Percentiles rank a stretch among this genome's conserved stretches.
Evolutionary conservation across 2,329 filamentous ascomycete species (phyloP).

Genomic region (Arthroderma sp.): DNA sequence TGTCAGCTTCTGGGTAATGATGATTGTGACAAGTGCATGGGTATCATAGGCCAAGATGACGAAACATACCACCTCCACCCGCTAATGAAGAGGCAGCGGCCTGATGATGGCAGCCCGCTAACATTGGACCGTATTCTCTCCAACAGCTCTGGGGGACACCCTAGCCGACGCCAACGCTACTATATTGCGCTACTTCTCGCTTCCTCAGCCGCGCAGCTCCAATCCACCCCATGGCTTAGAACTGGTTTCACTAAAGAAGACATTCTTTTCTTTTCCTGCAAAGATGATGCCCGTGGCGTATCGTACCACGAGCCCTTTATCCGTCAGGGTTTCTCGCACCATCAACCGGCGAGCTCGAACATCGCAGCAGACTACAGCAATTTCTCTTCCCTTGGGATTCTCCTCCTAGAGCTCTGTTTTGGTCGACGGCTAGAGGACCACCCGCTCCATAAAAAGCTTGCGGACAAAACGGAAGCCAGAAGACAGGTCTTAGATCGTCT

Average conservation of each 20-base stretch:
- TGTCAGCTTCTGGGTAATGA: background rate
- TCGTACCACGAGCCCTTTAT: background rate
- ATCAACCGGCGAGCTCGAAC: background rate
- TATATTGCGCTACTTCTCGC: background rate
- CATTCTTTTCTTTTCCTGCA: background rate
- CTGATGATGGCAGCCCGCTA: background rate
- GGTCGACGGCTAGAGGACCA: background rate
- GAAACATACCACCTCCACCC: conserved; percentile 1
- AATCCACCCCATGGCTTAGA: background rate
- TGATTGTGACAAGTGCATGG: background rate
- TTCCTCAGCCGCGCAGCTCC: background rate
- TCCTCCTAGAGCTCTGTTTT: background rate
- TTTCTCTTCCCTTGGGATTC: background rate
- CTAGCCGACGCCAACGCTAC: background rate
- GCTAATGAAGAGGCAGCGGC: background rate
- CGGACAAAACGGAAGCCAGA: too few species aligned
- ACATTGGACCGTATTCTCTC: background rate
- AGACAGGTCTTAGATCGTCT: background rate
- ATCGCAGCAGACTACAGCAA: background rate
- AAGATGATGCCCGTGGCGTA: background rate
- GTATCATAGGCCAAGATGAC: background rate
- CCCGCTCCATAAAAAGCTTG: background rate
- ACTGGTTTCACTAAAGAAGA: background rate
- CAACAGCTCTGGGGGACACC: background rate
- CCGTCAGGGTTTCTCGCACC: background rate